Conservation (phyloP, 208 protist genomes). For the Phytomonas sp. region DNA sequence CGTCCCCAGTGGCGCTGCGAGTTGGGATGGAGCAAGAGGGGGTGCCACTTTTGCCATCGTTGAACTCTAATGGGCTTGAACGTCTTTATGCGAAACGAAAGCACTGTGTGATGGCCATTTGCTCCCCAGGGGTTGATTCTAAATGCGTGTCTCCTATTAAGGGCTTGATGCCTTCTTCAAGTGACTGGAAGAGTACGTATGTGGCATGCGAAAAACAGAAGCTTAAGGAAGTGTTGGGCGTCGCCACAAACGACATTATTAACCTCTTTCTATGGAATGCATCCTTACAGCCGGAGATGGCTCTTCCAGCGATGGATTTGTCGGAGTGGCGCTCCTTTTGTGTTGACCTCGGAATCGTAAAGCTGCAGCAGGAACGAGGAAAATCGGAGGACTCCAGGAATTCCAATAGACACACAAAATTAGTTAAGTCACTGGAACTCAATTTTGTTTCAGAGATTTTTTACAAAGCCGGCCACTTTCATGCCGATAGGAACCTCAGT, state of each 20-base stretch:
- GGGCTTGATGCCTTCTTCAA: neutral
- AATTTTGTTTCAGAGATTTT: neutral
- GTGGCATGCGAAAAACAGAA: conserved; percentile 16
- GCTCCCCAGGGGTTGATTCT: neutral
- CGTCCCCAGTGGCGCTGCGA: conserved; percentile 47
- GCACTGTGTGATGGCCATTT: conserved; percentile 9
- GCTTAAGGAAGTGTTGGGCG: conserved; percentile 21
- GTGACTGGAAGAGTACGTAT: neutral
- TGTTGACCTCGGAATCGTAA: conserved; percentile 49
- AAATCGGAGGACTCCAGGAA: neutral
- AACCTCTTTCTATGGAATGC: conserved; percentile 52
- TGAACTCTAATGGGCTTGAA: conserved; percentile 22
- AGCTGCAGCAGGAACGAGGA: conserved; percentile 14
- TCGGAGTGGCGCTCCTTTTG: conserved; percentile 70
- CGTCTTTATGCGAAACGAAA: conserved; percentile 26
- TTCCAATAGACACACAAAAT: neutral
- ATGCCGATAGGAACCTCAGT: neutral
- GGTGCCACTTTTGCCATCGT: conserved; percentile 35
- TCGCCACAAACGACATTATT: conserved; percentile 41
- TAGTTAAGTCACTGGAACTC: neutral
- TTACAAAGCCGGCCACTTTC: neutral
- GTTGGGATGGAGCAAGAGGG: conserved; percentile 50
- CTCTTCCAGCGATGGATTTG: conserved; percentile 72
- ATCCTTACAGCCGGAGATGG: conserved; percentile 42
- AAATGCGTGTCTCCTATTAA: neutral